Conservation (phyloP, 2,329 filamentous ascomycete genomes). For the Diaporthe nobilis region DNA sequence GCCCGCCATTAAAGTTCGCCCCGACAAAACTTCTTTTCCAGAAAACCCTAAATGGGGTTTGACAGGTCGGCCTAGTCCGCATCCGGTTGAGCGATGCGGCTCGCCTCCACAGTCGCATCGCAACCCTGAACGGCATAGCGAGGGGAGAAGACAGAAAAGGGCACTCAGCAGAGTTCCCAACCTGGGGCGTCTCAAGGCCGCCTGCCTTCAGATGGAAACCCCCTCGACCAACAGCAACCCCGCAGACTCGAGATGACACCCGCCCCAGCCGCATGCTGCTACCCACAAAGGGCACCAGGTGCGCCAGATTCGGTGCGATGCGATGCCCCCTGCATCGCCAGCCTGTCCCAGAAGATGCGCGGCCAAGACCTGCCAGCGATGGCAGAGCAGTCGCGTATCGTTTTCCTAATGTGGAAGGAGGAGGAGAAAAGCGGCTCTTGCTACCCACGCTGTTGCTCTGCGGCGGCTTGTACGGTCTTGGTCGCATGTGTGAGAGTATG, state of each 20-base stretch:
- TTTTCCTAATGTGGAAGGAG: slow-evolving; percentile 30
- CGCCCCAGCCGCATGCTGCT: slow-evolving; percentile 8
- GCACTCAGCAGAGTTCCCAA: slow-evolving; percentile 4
- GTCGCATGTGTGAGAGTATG: not conserved
- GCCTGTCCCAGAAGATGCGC: slow-evolving; percentile 9
- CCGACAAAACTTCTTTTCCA: slow-evolving; percentile 21
- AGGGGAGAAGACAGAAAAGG: not conserved
- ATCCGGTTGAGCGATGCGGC: slow-evolving; percentile 20
- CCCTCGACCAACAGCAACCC: slow-evolving; percentile 6
- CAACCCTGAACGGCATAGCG: slow-evolving; percentile 19
- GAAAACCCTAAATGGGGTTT: slow-evolving; percentile 17
- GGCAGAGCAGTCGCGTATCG: slow-evolving; percentile 3
- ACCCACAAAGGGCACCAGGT: not conserved
- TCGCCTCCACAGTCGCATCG: slow-evolving; percentile 14
- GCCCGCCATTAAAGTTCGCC: slow-evolving; percentile 19
- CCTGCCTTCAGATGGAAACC: not conserved
- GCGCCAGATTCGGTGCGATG: not conserved
- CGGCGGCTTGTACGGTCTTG: not conserved
- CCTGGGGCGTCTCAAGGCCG: slow-evolving; percentile 11
- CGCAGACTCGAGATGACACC: slow-evolving; percentile 19
- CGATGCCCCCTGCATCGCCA: slow-evolving; percentile 12
- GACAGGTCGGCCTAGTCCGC: slow-evolving; percentile 26
- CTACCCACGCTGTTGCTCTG: not conserved
- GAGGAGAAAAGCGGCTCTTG: slow-evolving; percentile 32
- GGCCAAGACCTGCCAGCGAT: slow-evolving; percentile 25